Evolutionary conservation across 306 rosid species (phyloP).

Genomic region (Parietaria judaica): DNA sequence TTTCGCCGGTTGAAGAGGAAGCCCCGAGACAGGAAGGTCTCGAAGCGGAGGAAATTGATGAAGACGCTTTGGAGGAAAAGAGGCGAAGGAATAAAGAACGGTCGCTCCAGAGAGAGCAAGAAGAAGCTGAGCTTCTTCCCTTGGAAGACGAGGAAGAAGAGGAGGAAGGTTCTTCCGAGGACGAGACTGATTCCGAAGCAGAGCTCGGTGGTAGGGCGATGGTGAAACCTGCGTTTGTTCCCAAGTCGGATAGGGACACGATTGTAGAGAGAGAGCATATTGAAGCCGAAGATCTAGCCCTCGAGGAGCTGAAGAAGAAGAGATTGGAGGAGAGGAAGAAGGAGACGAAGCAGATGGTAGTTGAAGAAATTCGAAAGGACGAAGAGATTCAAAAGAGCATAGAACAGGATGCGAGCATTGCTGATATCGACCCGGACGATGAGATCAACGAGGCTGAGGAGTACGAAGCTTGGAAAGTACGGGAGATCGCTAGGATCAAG

Average conservation of each 20-base stretch:
- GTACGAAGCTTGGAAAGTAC: conserved; percentile 90
- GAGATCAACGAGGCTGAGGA: conserved; percentile 92
- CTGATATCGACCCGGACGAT: conserved; percentile 92
- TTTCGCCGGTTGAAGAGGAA: conserved; percentile 85
- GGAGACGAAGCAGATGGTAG: conserved; percentile 83
- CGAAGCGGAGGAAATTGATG: conserved; percentile 76
- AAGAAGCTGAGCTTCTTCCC: conserved; percentile 50
- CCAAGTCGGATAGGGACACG: conserved; percentile 84
- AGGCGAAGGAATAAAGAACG: conserved; percentile 64
- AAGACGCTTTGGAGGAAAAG: conserved; percentile 66
- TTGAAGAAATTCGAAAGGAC: conserved; percentile 89
- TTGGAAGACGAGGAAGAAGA: conserved; percentile 70
- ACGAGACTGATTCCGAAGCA: conserved; percentile 90
- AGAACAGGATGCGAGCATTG: conserved; percentile 84
- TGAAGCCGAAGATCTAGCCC: conserved; percentile 78
- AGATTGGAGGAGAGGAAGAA: conserved; percentile 71
- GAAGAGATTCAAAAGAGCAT: conserved; percentile 72
- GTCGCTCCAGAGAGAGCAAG: conserved; percentile 75
- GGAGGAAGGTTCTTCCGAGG: conserved; percentile 79
- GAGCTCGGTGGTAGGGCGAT: conserved; percentile 74
- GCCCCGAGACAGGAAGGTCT: conserved; percentile 76
- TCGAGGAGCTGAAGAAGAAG: conserved; percentile 65
- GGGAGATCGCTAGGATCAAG: conserved; percentile 92
- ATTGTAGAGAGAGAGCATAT: conserved; percentile 89
- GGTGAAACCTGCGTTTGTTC: conserved; percentile 95